Evolutionary conservation across 371 early-diverging fungal species (phyloP).

Genomic region (Syncephalis plumigaleata): DNA sequence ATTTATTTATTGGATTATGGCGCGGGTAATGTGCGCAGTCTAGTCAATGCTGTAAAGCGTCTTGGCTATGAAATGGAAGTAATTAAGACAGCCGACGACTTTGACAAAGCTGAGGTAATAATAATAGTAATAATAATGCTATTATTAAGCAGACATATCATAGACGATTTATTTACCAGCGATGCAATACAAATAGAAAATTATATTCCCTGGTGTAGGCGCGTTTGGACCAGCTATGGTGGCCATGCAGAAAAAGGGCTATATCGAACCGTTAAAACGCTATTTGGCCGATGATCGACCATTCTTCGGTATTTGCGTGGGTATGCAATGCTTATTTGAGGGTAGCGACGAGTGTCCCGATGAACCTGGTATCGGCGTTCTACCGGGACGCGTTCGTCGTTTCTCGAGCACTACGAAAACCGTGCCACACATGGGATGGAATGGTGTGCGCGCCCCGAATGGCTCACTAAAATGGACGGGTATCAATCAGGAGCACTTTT

Average conservation of each 20-base stretch:
- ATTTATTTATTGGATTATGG: slow-evolving; percentile 91
- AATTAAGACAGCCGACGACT: slow-evolving; percentile 56
- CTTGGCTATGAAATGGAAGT: slow-evolving; percentile 71
- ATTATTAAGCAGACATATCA: background rate
- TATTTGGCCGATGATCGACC: slow-evolving; percentile 75
- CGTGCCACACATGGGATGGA: slow-evolving; percentile 99
- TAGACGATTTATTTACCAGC: background rate
- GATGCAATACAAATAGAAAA: slow-evolving; percentile 36
- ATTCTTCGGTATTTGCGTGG: slow-evolving; percentile 95
- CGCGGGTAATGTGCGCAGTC: slow-evolving; percentile 92
- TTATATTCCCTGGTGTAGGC: slow-evolving; percentile 97
- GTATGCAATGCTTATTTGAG: slow-evolving; percentile 89
- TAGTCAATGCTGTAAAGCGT: slow-evolving; percentile 81
- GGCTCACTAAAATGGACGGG: slow-evolving; percentile 4
- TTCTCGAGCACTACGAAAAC: slow-evolving; percentile 53
- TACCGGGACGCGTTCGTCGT: slow-evolving; percentile 47
- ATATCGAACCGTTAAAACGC: slow-evolving; percentile 55
- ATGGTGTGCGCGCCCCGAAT: slow-evolving; percentile 19
- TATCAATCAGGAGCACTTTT: slow-evolving; percentile 30
- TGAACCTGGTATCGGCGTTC: slow-evolving; percentile 68
- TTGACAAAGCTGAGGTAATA: slow-evolving; percentile 73
- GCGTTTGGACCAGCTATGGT: slow-evolving; percentile 87
- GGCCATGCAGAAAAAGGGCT: slow-evolving; percentile 52
- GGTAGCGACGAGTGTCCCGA: slow-evolving; percentile 78
- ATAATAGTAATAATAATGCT: no score